Evolutionary conservation across 2,329 filamentous ascomycete genomes (phyloP).

Genomic region (Aspergillus sp.): DNA sequence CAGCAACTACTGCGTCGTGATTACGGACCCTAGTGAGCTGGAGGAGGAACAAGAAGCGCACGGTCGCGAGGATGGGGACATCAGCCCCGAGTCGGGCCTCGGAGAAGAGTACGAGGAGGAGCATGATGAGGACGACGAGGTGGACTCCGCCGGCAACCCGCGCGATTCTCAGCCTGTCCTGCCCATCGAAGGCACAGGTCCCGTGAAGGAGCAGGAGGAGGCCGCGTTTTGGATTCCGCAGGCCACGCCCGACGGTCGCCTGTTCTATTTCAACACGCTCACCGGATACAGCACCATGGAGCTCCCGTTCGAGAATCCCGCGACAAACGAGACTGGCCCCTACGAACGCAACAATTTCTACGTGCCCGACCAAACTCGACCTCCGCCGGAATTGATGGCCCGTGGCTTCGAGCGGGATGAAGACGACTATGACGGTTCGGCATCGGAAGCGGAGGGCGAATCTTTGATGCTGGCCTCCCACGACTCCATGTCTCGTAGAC

Average conservation of each 20-base stretch:
- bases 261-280: conserved; percentile 98
- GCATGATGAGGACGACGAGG: conserved; percentile 67
- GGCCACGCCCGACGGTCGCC: conserved; percentile 84
- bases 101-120: conserved; percentile 66
- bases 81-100: conserved; percentile 48
- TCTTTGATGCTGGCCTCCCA: conserved; percentile 68
- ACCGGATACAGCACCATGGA: conserved; percentile 95
- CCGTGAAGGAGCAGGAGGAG: conserved; percentile 67
- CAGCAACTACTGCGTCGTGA: conserved; percentile 94
- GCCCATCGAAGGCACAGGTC: conserved; percentile 67
- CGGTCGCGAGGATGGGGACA: conserved; percentile 54
- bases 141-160: conserved; percentile 66
- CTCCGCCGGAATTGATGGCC: conserved; percentile 88
- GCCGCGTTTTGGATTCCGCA: conserved; percentile 99
- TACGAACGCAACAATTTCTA: conserved; percentile 84
- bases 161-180: conserved; percentile 61
- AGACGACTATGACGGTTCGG: conserved; percentile 90
- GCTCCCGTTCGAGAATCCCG: conserved; percentile 87
- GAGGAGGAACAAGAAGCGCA: conserved; percentile 62
- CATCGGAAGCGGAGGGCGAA: conserved; percentile 79
- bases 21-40: conserved; percentile 73
- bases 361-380: conserved; percentile 84
- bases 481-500: conserved; percentile 64
- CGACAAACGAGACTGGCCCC: conserved; percentile 77
- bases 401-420: conserved; percentile 79